phyloP scores from a whole-genome alignment of 176 grass and related monocot genomes.

The Hsuehochloa calcarea region DNA sequence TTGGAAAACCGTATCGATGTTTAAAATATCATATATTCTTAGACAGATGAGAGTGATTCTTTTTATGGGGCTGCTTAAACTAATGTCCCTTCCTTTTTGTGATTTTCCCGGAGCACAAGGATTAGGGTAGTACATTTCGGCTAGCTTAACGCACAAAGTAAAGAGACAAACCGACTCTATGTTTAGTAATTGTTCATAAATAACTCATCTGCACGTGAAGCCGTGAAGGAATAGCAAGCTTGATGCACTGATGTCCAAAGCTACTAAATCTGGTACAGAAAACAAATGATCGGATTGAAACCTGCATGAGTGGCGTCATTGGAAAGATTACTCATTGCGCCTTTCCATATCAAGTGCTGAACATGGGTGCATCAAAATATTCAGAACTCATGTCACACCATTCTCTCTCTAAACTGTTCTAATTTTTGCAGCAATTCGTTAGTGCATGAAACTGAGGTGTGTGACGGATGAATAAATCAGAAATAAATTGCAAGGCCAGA shows the following conservation, averaged over 20 bases:
- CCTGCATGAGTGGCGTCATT: slow-evolving; percentile 17
- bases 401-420: not conserved
- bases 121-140: not conserved
- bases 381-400: not conserved
- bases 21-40: no score
- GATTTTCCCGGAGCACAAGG: slow-evolving; percentile 3
- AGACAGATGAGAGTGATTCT: not conserved
- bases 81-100: not conserved
- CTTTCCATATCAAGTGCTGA: slow-evolving; percentile 7
- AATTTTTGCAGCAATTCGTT: not conserved
- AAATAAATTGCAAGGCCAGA: not conserved
- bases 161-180: slow-evolving; percentile 24
- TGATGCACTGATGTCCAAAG: not conserved
- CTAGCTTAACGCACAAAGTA: slow-evolving; percentile 13
- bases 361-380: not conserved
- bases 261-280: slow-evolving; percentile 27
- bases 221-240: slow-evolving; percentile 26
- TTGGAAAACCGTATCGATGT: no score
- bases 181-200: slow-evolving; percentile 12
- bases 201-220: slow-evolving; percentile 34
- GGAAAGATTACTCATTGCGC: slow-evolving; percentile 10
- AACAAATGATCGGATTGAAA: not conserved
- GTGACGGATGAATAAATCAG: not conserved
- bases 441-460: not conserved
- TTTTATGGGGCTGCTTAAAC: not conserved